phyloP scores from a whole-genome alignment of 768 basidiomycete genomes.

The Tephrocybe sp. region DNA sequence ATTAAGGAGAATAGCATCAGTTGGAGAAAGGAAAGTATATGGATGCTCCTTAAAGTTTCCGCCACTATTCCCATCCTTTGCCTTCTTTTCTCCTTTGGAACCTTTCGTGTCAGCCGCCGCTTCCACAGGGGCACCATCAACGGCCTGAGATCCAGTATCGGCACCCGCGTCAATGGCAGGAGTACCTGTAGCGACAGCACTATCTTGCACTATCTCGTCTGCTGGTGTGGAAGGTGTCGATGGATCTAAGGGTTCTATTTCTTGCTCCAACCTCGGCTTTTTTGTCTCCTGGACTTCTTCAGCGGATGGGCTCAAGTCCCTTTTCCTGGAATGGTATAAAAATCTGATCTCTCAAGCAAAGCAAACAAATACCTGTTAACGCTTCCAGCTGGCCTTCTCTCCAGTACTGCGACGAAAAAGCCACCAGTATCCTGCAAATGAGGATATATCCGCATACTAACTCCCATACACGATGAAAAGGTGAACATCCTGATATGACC shows the following conservation, averaged over 20 bases:
- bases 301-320: conserved; percentile 39
- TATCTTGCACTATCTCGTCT: conserved; percentile 16
- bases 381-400: conserved; percentile 36
- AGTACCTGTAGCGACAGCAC: conserved; percentile 4
- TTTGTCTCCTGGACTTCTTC: conserved; percentile 46
- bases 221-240: conserved; percentile 16
- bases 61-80: conserved; percentile 23
- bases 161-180: not conserved
- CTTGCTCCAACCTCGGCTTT: conserved; percentile 43
- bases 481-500: conserved; percentile 12
- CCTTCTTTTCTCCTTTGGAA: conserved; percentile 18
- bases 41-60: conserved; percentile 84
- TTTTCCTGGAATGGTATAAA: conserved; percentile 39
- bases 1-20: conserved; percentile 64
- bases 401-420: conserved; percentile 93
- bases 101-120: not conserved
- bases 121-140: not conserved
- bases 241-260: conserved; percentile 1
- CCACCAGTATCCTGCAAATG: conserved; percentile 96
- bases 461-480: not conserved
- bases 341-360: not conserved
- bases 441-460: conserved; percentile 86
- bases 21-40: conserved; percentile 73
- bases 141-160: not conserved
- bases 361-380: conserved; percentile 16